These are phyloP conservation scores for Scenedesmus sp. DNA, from an alignment of 163 green algal species.

Conservation along the genomic window DNA sequence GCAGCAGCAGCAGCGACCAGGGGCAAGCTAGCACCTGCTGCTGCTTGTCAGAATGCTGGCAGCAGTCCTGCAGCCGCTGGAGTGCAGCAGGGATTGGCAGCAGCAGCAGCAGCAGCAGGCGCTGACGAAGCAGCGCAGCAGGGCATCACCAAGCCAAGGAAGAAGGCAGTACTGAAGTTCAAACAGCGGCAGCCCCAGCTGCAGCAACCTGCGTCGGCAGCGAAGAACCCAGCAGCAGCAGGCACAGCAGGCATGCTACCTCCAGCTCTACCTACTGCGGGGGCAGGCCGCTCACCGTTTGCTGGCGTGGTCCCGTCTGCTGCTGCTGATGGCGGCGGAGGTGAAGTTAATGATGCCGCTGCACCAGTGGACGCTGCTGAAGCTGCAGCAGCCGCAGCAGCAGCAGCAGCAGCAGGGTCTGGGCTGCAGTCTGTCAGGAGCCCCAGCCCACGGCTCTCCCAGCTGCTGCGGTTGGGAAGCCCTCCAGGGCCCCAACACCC, in stretches of 20 bases:
- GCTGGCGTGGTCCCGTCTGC: too few species aligned
- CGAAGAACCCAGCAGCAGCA: not conserved
- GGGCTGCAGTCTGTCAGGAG: not conserved
- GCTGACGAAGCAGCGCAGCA: not conserved
- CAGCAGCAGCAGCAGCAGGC: constrained; percentile 1
- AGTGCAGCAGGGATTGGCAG: not conserved
- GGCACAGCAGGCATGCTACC: not conserved
- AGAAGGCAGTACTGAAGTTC: not conserved
- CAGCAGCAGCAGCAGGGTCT: not conserved
- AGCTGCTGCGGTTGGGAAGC: not conserved
- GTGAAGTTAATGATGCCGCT: not conserved
- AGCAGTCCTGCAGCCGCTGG: not conserved
- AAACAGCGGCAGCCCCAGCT: not conserved
- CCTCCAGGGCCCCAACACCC: not conserved
- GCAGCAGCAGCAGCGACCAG: not conserved
- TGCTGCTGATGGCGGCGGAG: not conserved
- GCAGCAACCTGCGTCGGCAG: not conserved
- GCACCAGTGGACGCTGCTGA: not conserved
- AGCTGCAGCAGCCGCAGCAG: too few species aligned
- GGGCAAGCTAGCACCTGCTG: not conserved
- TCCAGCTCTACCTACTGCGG: not conserved
- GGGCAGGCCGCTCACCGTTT: not conserved
- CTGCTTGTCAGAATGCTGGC: not conserved
- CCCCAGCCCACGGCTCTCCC: not conserved
- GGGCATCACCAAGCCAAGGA: not conserved